phyloP scores from a whole-genome alignment of 768 basidiomycete species.

The Tricholoma flavovirens region DNA sequence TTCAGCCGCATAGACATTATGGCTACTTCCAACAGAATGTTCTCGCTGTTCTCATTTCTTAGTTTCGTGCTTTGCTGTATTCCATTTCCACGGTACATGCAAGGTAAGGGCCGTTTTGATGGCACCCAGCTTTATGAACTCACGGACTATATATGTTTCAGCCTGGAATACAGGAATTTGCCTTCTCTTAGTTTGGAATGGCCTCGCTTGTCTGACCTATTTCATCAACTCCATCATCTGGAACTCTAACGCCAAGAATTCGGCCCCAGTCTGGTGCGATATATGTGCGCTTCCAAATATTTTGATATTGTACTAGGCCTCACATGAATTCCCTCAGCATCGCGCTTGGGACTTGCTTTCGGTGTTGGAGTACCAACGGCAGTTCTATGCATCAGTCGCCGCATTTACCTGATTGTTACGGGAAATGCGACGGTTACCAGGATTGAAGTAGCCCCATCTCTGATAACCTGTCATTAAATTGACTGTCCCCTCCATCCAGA shows the following conservation, averaged over 20 bases:
- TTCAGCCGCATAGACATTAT: not conserved
- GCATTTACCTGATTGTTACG: not conserved
- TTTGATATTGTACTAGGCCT: not conserved
- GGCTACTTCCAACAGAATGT: constrained; percentile 5
- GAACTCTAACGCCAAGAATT: constrained; percentile 49
- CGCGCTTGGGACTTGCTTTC: not conserved
- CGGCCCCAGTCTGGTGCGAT: constrained; percentile 60
- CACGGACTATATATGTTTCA: not conserved
- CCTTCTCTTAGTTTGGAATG: constrained; percentile 63
- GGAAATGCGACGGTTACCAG: not conserved
- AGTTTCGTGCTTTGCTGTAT: constrained; percentile 31
- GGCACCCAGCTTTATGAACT: not conserved
- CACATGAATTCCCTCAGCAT: not conserved
- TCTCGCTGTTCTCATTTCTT: constrained; percentile 20
- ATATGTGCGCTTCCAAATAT: constrained; percentile 32
- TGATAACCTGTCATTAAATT: not conserved
- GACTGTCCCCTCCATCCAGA: not conserved
- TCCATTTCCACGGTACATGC: constrained; percentile 40
- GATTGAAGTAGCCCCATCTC: not conserved
- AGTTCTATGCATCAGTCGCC: not conserved
- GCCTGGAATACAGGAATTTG: constrained; percentile 62
- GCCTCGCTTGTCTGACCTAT: constrained; percentile 45
- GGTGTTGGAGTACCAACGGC: not conserved
- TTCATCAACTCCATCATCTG: constrained; percentile 69
- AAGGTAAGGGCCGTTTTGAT: constrained; percentile 18